phyloP scores from a whole-genome alignment of 345 rosid species.

The Fremontodendron californicum region DNA sequence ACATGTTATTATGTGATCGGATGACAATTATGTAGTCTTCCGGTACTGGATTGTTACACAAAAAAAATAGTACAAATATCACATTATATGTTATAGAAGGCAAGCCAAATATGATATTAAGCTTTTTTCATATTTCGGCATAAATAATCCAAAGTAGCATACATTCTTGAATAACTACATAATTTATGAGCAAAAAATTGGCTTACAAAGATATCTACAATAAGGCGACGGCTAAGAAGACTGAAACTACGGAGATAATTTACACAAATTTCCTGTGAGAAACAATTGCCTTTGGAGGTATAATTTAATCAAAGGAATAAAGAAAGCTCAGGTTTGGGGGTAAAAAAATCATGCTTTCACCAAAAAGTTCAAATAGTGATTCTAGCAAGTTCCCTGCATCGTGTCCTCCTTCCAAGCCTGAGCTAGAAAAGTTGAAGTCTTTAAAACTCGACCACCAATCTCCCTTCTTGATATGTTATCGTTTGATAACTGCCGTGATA shows the following conservation, averaged over 20 bases:
- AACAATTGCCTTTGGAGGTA: background rate
- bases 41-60: too few relatives aligned
- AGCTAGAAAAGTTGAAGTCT: constrained; percentile 38
- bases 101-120: too few relatives aligned
- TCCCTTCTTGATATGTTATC: constrained; percentile 40
- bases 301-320: constrained; percentile 48
- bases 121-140: too few relatives aligned
- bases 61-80: too few relatives aligned
- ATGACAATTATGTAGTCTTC: too few relatives aligned
- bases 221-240: background rate
- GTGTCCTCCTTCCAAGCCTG: constrained; percentile 66
- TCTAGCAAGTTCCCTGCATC: constrained; percentile 53
- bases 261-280: constrained; percentile 14
- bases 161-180: too few relatives aligned
- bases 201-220: background rate
- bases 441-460: constrained; percentile 20
- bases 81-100: too few relatives aligned
- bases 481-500: constrained; percentile 32
- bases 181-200: background rate
- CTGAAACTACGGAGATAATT: background rate
- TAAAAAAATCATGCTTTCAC: constrained; percentile 68
- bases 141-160: too few relatives aligned
- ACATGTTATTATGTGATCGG: too few relatives aligned
- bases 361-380: constrained; percentile 55
- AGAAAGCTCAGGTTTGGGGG: constrained; percentile 56